Conservation (phyloP, 495 filamentous ascomycete genomes). For the Sporormia fimetaria region DNA sequence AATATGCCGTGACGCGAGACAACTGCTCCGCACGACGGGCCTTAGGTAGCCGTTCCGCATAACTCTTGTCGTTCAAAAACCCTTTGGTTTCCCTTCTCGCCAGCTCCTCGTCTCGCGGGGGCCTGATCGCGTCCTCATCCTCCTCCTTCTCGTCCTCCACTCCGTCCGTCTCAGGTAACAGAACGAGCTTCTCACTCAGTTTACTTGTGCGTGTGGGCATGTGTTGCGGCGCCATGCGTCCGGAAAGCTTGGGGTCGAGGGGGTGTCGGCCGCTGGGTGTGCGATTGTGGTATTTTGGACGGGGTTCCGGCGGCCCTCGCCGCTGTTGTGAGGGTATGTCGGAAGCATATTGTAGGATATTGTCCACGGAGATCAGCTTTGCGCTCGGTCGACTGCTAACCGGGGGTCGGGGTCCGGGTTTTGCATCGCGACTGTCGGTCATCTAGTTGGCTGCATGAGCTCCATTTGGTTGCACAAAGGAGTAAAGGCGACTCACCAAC, state of each 20-base stretch:
- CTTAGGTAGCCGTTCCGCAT: slow-evolving; percentile 91
- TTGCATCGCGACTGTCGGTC: slow-evolving; percentile 48
- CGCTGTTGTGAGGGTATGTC: slow-evolving; percentile 94
- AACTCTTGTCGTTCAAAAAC: slow-evolving; percentile 65
- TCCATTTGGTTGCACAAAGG: slow-evolving; percentile 7
- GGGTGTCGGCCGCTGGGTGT: slow-evolving; percentile 38
- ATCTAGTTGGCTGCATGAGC: too few species aligned
- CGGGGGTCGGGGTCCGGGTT: slow-evolving; percentile 28
- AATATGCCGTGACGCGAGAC: slow-evolving; percentile 86
- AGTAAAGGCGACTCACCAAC: slow-evolving; percentile 34
- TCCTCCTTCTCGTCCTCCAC: slow-evolving; percentile 45
- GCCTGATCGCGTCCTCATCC: slow-evolving; percentile 55
- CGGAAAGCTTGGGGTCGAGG: slow-evolving; percentile 33
- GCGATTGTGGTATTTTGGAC: slow-evolving; percentile 36
- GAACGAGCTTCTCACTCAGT: slow-evolving; percentile 84
- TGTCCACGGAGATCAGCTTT: slow-evolving; percentile 90
- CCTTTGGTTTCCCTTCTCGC: slow-evolving; percentile 51
- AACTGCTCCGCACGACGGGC: slow-evolving; percentile 75
- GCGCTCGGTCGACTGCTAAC: slow-evolving; percentile 33
- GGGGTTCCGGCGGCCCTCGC: slow-evolving; percentile 52
- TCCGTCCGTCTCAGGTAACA: slow-evolving; percentile 69
- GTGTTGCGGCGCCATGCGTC: slow-evolving; percentile 36
- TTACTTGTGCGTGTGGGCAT: slow-evolving; percentile 83
- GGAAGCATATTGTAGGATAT: slow-evolving; percentile 83
- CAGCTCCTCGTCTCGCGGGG: slow-evolving; percentile 65